Evolutionary conservation across 1,139 yeast species (phyloP).

Genomic region (Zygoascus hellenicus): DNA sequence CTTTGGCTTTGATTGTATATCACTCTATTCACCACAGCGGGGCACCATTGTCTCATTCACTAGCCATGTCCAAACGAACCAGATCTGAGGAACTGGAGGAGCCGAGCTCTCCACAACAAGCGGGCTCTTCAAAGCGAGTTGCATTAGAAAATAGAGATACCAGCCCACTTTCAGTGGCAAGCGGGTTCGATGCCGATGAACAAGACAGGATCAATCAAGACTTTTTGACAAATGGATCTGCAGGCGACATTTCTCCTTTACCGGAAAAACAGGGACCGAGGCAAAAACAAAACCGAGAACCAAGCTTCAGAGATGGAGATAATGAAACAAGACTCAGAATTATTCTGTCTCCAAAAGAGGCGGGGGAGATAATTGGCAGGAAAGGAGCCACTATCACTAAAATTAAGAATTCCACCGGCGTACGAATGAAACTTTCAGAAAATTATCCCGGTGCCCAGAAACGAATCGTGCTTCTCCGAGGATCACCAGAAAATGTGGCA

Average conservation of each 20-base stretch:
- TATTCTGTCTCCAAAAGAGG: conserved; percentile 74
- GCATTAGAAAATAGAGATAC: conserved; percentile 47
- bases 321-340: conserved; percentile 31
- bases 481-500: conserved; percentile 75
- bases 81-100: conserved; percentile 45
- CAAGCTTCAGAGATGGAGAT: not conserved
- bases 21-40: too few species aligned
- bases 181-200: conserved; percentile 12
- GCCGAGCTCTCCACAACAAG: conserved; percentile 26
- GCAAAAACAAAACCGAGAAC: not conserved
- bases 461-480: conserved; percentile 69
- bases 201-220: not conserved
- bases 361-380: conserved; percentile 69
- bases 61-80: conserved; percentile 54
- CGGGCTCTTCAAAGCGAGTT: conserved; percentile 46
- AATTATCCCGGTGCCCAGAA: conserved; percentile 70
- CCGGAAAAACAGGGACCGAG: not conserved
- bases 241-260: not conserved
- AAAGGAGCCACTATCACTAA: conserved; percentile 68
- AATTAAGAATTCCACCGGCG: conserved; percentile 59
- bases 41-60: too few species aligned
- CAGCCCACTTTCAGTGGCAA: conserved; percentile 12
- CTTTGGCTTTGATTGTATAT: too few species aligned
- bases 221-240: not conserved
- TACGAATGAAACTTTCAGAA: conserved; percentile 72